Evolutionary conservation across 2,329 filamentous ascomycete species (phyloP).

Genomic region (Teratosphaeriaceae sp.): DNA sequence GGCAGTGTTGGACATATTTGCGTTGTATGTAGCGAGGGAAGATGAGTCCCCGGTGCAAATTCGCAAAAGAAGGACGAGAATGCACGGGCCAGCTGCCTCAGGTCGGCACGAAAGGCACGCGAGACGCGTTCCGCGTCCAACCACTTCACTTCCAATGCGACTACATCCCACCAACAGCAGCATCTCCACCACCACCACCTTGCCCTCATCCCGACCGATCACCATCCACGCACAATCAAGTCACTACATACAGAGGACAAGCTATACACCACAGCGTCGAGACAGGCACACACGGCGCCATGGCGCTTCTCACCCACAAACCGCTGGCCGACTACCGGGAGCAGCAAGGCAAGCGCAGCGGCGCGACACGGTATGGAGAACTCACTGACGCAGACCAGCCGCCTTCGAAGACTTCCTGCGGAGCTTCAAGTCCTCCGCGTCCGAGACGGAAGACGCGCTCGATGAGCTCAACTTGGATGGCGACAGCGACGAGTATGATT

Average conservation of each 20-base stretch:
- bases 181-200: too few species aligned
- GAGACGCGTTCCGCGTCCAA: too few species aligned
- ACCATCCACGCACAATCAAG: too few species aligned
- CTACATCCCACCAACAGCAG: too few species aligned
- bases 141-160: too few species aligned
- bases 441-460: conserved; percentile 70
- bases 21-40: conserved; percentile 27
- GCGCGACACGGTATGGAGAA: neutral
- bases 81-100: too few species aligned
- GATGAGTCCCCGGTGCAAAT: conserved; percentile 11
- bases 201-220: too few species aligned
- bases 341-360: conserved; percentile 66
- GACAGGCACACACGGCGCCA: conserved; percentile 35
- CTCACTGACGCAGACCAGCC: conserved; percentile 44
- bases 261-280: neutral
- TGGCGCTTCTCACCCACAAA: conserved; percentile 80
- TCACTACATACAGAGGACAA: neutral
- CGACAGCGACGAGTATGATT: conserved; percentile 87
- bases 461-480: conserved; percentile 81
- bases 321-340: conserved; percentile 78
- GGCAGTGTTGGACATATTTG: conserved; percentile 31
- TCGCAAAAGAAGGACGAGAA: too few species aligned
- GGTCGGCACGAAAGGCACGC: too few species aligned
- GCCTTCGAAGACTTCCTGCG: conserved; percentile 83
- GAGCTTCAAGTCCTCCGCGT: conserved; percentile 77